Base-by-base conservation (phyloP, 2,329 filamentous ascomycete genomes). In the Metarhizium brunneum region DNA sequence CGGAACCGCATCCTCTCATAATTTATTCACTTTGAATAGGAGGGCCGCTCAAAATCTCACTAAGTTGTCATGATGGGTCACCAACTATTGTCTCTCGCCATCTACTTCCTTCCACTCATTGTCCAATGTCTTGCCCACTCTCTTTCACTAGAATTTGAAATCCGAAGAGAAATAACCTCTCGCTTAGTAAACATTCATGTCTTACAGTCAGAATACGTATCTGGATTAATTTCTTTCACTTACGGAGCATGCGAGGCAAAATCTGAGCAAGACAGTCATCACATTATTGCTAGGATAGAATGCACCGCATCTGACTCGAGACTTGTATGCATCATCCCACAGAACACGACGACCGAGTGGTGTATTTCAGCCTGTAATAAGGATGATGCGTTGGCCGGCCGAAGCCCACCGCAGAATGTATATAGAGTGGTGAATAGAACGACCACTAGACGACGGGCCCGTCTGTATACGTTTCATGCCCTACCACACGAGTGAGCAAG, bases 361-460 rank as follows among this genome's bases (percentile, higher is more conserved):
- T 76, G 73, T 60, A 66, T 76, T 47, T 73, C 72, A 2, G 73
- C 73, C 4, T 75, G 71, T 71, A 61, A 62, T 43, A 57, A 62
- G 1, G 25, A 60, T 1, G 68, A 67, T 5, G 52, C 54, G 1
- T 64, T 72, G 3, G 59, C 71, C 20, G 73, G 69, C 18, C 68
- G 67, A n/a, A 73, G 71, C 55, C 61, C 64, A 57, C 49, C 54
- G 2, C 68, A 73, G 60, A 58, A 60, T 11, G 59, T 72, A 48
- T 29, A 53, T 13, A 29, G 29, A 11, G 54, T 56, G 2, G 50
- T 43, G 43, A 43, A 51, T 45, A 53, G 60, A 57, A 52, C 38
- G 16, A 45, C 40, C 38, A n/a, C 32, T 49, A 59, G 57, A 58
- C 54, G 61, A 56, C 29, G 47, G 51, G 35, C 32, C 40, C 48